Base-by-base conservation (phyloP, 352 stramenopile species). In the Thraustochytrium sp. region DNA sequence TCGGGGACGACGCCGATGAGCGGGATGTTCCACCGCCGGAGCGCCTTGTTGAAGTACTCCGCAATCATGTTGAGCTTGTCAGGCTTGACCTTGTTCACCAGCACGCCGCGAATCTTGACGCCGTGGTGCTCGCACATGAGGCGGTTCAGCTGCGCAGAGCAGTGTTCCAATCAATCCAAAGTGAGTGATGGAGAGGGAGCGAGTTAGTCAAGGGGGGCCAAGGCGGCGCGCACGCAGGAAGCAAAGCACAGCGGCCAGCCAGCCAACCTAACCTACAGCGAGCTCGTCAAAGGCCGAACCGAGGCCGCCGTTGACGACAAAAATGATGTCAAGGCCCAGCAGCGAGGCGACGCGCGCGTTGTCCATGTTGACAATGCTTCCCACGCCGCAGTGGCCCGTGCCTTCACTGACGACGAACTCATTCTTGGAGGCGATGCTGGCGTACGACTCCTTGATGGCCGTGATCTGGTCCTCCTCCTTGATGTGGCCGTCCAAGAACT, bases 401-500 rank as follows among this genome's bases (percentile, higher is more conserved):
- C 96, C 96, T 89, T 99, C 96, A 53, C 93, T 93, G 46, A 99
- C 89, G 55, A 97, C 89, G 53, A 98, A 94, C 87, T 98, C 94
- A 85, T 90, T 97, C 51, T 90, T 82, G 8, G 88, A 85, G 68
- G 90, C 88, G 29, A 98, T 87, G 31, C 92, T 91, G 61, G 88
- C 86, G 85, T 96, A 94, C 26, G 93, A 92, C 31, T 82, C 40
- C 51, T 90, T 85, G 68, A 98, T 97, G 37, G 91, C 87, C 23
- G 73, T 64, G 23, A 78, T 36, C 46, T 95, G 90, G 85, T 94
- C 86, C 48, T 89, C 85, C 34, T 92, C 89, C n/a, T 90, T 95
- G 29, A 96, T 91, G 85, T 98, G 94, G 21, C 95, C 95, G 87
- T 98, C 95, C 74, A 98, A 95, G 84, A 96, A 98, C 73, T 98